A percentile compares a stretch with the other conserved stretches of the same genome.
Evolutionary conservation across 2,329 filamentous ascomycete genomes (phyloP).

Genomic region (Trichoderma aggressivum): DNA sequence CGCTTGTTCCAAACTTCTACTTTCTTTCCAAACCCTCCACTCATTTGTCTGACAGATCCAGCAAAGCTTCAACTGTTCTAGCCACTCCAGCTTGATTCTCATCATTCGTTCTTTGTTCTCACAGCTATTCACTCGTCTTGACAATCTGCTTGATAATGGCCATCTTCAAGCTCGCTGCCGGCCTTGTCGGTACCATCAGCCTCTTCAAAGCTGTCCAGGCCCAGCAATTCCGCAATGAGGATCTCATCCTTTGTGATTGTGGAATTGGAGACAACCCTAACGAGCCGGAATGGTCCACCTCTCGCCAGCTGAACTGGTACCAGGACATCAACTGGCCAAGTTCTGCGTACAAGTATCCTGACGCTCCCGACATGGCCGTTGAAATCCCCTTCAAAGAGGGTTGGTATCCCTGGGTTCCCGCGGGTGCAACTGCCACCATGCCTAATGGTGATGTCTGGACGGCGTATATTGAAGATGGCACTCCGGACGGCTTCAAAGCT

Average conservation of each 20-base stretch:
- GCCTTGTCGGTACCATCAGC: conserved; percentile 24
- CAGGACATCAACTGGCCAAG: conserved; percentile 37
- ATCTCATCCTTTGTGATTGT: conserved; percentile 42
- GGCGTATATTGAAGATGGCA: conserved; percentile 41
- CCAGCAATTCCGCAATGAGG: conserved; percentile 32
- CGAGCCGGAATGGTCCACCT: conserved; percentile 41
- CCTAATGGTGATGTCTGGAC: conserved; percentile 41
- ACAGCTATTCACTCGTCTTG: neutral
- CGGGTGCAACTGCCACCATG: conserved; percentile 38
- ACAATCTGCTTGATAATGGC: conserved; percentile 23
- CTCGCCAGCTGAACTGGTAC: conserved; percentile 45
- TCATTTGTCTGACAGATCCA: neutral
- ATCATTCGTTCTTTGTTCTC: neutral
- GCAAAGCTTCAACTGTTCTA: neutral
- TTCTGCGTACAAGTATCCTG: conserved; percentile 34
- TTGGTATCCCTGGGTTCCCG: conserved; percentile 38
- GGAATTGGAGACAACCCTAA: conserved; percentile 42
- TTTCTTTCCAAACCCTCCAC: neutral
- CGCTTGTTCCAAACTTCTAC: neutral
- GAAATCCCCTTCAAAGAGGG: conserved; percentile 39
- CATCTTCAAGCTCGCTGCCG: conserved; percentile 23
- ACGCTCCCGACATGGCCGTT: conserved; percentile 37
- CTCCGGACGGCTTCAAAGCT: conserved; percentile 39
- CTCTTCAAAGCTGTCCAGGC: conserved; percentile 24
- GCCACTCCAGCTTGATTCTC: neutral